Percentiles rank a stretch among this genome's conserved stretches.
These are phyloP conservation scores for Dissophora globulifera DNA, from an alignment of 192 early-diverging fungal species.

Conservation along the genomic window DNA sequence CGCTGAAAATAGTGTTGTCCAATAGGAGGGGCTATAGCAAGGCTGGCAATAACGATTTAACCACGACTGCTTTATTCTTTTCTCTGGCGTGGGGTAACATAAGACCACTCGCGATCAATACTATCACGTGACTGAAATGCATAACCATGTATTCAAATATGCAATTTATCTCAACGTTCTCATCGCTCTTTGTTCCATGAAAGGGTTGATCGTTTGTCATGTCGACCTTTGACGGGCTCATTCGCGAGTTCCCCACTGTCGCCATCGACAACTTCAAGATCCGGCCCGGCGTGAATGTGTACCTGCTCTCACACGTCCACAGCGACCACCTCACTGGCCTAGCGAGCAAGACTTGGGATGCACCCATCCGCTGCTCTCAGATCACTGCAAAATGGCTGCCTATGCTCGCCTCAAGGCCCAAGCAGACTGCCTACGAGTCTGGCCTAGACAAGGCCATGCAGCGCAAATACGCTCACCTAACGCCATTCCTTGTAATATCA, in stretches of 20 bases:
- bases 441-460: slow-evolving; percentile 6
- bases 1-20: too few relatives aligned
- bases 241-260: slow-evolving; percentile 62
- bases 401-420: slow-evolving; percentile 28
- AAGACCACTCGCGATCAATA: too few relatives aligned
- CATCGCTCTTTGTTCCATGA: too few relatives aligned
- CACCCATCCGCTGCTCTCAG: slow-evolving; percentile 61
- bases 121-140: too few relatives aligned
- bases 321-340: slow-evolving; percentile 60
- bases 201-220: too few relatives aligned
- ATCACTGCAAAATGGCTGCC: slow-evolving; percentile 57
- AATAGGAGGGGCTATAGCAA: too few relatives aligned
- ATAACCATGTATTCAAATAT: too few relatives aligned
- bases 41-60: too few relatives aligned
- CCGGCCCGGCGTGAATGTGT: slow-evolving; percentile 28
- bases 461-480: slow-evolving; percentile 33
- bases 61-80: too few relatives aligned
- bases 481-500: slow-evolving; percentile 17
- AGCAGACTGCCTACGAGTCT: slow-evolving; percentile 20
- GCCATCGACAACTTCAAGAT: slow-evolving; percentile 53
- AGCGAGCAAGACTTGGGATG: slow-evolving; percentile 29
- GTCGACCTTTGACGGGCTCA: slow-evolving; percentile 65
- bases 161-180: too few relatives aligned
- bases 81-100: too few relatives aligned
- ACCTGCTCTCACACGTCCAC: slow-evolving; percentile 61